These are phyloP conservation scores for Pisolithus albus DNA, from an alignment of 768 basidiomycete genomes.

Conservation along the genomic window DNA sequence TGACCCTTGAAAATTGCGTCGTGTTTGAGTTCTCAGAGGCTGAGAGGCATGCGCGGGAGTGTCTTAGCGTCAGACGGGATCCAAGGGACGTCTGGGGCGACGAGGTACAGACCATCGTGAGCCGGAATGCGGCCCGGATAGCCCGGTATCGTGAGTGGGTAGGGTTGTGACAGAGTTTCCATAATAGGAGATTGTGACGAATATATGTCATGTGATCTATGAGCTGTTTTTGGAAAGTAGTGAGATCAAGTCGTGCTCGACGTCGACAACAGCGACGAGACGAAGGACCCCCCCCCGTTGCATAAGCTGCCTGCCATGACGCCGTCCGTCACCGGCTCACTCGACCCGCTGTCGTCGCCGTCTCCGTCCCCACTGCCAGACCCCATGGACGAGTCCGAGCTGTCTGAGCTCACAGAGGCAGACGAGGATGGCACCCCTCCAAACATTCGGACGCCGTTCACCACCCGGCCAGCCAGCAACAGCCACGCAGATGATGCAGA, in stretches of 20 bases:
- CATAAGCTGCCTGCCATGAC: conserved; percentile 1
- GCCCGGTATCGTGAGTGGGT: conserved; percentile 50
- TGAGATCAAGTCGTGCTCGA: neutral
- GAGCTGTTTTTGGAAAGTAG: neutral
- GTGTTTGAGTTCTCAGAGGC: conserved; percentile 76
- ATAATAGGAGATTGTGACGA: neutral
- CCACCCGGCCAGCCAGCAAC: conserved; percentile 20
- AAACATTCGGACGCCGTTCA: conserved; percentile 14
- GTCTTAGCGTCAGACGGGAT: conserved; percentile 25
- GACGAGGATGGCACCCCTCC: conserved; percentile 27
- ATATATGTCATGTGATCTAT: neutral
- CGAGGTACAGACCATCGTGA: conserved; percentile 52
- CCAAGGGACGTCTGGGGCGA: conserved; percentile 67
- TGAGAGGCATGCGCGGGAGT: conserved; percentile 52
- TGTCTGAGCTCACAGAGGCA: conserved; percentile 76
- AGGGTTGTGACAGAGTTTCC: conserved; percentile 8
- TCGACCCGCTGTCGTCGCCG: conserved; percentile 61
- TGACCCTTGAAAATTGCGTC: conserved; percentile 78
- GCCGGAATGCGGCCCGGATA: conserved; percentile 54
- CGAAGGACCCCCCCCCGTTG: neutral
- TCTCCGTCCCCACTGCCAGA: conserved; percentile 41
- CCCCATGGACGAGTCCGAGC: conserved; percentile 55
- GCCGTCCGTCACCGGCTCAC: conserved; percentile 47
- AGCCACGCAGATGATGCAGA: conserved; percentile 11
- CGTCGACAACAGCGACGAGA: neutral